A percentile compares a stretch with the other conserved stretches of the same genome.
phyloP scores from a whole-genome alignment of 2,329 filamentous ascomycete species.

The Alternaria sp. region DNA sequence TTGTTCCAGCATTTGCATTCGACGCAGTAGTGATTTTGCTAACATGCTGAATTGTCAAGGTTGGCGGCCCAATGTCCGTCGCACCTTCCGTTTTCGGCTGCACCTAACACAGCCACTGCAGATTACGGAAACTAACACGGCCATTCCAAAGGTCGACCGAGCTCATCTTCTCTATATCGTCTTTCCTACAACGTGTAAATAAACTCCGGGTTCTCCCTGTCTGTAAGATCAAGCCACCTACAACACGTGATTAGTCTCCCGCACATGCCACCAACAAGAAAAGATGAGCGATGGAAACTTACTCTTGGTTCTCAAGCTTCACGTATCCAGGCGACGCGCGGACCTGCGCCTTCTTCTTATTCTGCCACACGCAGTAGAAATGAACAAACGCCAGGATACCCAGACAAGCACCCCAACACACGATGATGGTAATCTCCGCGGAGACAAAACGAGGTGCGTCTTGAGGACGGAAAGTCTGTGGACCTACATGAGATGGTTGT shows the following conservation, averaged over 20 bases:
- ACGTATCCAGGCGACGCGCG: slow-evolving; percentile 65
- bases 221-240: slow-evolving; percentile 68
- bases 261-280: background rate
- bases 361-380: slow-evolving; percentile 67
- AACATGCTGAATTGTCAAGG: background rate
- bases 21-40: background rate
- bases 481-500: slow-evolving; percentile 55
- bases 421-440: slow-evolving; percentile 70
- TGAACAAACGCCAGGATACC: slow-evolving; percentile 68
- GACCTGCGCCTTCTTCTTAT: slow-evolving; percentile 65
- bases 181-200: slow-evolving; percentile 61
- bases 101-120: slow-evolving; percentile 3
- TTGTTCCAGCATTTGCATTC: slow-evolving; percentile 5
- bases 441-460: slow-evolving; percentile 64
- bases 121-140: slow-evolving; percentile 5
- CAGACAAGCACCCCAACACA: slow-evolving; percentile 64
- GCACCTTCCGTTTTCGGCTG: slow-evolving; percentile 1
- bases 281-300: slow-evolving; percentile 16
- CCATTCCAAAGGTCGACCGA: slow-evolving; percentile 2
- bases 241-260: background rate
- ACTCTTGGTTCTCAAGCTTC: slow-evolving; percentile 72
- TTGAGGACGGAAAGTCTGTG: slow-evolving; percentile 41
- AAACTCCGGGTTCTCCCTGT: slow-evolving; percentile 71
- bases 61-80: background rate
- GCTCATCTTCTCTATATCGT: slow-evolving; percentile 51